Percentiles rank a stretch among this genome's conserved stretches.
Conservation (phyloP, 2,329 filamentous ascomycete species). For the Fusarium camptoceras region DNA sequence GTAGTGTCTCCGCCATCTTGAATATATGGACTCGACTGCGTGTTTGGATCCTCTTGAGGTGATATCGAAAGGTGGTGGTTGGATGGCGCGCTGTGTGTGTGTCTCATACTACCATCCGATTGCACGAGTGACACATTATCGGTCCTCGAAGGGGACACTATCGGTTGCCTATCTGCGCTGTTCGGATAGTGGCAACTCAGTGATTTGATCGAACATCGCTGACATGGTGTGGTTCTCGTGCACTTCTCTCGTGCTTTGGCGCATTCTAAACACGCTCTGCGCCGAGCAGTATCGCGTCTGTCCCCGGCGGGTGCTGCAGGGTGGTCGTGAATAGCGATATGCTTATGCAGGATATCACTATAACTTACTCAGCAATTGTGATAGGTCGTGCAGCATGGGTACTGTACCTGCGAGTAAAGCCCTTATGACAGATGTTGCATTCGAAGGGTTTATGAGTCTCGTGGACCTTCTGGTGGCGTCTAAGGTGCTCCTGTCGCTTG, state of each 20-base stretch:
- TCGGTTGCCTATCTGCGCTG: accelerated
- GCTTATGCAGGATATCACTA: constrained; percentile 12
- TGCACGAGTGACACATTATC: background rate
- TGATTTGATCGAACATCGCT: constrained; percentile 17
- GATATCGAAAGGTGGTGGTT: background rate
- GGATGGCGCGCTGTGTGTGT: background rate
- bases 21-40: background rate
- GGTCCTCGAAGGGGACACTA: background rate
- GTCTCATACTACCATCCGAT: background rate
- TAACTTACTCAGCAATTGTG: accelerated
- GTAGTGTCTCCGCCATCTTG: background rate
- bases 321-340: constrained; percentile 6
- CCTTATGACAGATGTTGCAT: constrained; percentile 32
- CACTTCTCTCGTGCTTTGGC: constrained; percentile 34
- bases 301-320: background rate
- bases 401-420: constrained; percentile 36
- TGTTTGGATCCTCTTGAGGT: background rate
- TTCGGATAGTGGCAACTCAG: constrained; percentile 21
- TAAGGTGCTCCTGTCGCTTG: constrained; percentile 39
- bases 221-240: constrained; percentile 19
- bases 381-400: accelerated
- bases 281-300: background rate
- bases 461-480: constrained; percentile 35
- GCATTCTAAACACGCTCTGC: constrained; percentile 32
- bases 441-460: constrained; percentile 18